Percentiles rank a stretch among this genome's conserved stretches.
These are phyloP conservation scores for Pseudopyricularia javanii DNA, from an alignment of 2,329 filamentous ascomycete species.

Conservation along the genomic window DNA sequence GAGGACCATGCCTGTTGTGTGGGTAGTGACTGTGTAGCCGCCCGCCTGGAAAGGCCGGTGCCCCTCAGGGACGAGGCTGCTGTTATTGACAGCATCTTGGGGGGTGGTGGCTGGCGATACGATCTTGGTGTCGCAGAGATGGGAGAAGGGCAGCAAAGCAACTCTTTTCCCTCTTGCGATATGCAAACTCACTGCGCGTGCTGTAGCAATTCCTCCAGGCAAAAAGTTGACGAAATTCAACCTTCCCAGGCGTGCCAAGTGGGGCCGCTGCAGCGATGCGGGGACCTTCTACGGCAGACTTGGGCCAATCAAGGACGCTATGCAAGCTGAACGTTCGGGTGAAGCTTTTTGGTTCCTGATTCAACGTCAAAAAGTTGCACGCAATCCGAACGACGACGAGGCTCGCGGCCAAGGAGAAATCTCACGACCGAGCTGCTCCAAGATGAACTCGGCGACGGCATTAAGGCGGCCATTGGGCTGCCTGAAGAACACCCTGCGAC, in stretches of 20 bases:
- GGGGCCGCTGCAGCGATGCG: not conserved
- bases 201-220: not conserved
- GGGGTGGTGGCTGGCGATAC: too few species aligned
- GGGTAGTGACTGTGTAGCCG: not conserved
- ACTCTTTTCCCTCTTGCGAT: not conserved
- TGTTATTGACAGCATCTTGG: not conserved
- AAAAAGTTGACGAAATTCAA: not conserved
- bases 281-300: not conserved
- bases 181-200: not conserved
- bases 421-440: not conserved
- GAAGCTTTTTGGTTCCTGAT: not conserved
- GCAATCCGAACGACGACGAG: not conserved
- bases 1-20: not conserved
- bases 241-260: not conserved
- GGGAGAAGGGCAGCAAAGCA: not conserved
- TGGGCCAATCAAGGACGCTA: not conserved
- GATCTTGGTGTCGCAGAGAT: not conserved
- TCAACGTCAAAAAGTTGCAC: not conserved
- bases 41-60: not conserved
- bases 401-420: not conserved
- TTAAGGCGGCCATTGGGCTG: constrained; percentile 55
- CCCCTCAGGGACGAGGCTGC: not conserved
- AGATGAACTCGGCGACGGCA: constrained; percentile 48
- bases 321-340: not conserved
- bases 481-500: constrained; percentile 53